Percentiles rank a stretch among this genome's conserved stretches.
Conservation (phyloP, 2,329 filamentous ascomycete genomes). For the Aspergillus sp. region DNA sequence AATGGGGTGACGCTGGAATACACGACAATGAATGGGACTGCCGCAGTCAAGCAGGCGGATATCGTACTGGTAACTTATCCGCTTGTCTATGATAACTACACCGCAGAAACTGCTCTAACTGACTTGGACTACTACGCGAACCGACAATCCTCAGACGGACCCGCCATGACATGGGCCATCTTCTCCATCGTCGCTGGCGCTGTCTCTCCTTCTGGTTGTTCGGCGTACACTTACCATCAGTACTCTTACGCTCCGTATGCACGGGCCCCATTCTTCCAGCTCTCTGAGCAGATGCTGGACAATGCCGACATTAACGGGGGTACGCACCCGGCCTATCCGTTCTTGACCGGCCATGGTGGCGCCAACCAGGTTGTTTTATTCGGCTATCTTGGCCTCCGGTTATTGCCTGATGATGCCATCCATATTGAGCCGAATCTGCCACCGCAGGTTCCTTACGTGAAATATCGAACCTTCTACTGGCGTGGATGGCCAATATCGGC, state of each 20-base stretch:
- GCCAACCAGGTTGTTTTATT: conserved; percentile 67
- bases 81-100: conserved; percentile 59
- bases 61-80: conserved; percentile 67
- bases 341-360: conserved; percentile 69
- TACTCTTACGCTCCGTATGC: conserved; percentile 64
- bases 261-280: conserved; percentile 67
- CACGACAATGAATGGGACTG: conserved; percentile 64
- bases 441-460: conserved; percentile 61
- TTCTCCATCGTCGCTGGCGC: conserved; percentile 67
- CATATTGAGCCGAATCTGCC: conserved; percentile 65
- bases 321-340: conserved; percentile 68
- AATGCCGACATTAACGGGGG: conserved; percentile 61
- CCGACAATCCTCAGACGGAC: conserved; percentile 66
- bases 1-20: conserved; percentile 66
- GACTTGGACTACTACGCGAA: conserved; percentile 70
- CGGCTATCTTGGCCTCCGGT: conserved; percentile 65
- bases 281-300: conserved; percentile 68
- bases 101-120: conserved; percentile 47
- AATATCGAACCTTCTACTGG: conserved; percentile 66
- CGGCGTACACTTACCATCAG: conserved; percentile 66
- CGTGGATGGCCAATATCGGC: conserved; percentile 64
- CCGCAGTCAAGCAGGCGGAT: conserved; percentile 69
- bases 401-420: conserved; percentile 58
- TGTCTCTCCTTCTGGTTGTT: conserved; percentile 65
- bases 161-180: conserved; percentile 72